A percentile compares a stretch with the other conserved stretches of the same genome.
Conservation (phyloP, 1,284 basidiomycete genomes). For the Ustilago lituana region DNA sequence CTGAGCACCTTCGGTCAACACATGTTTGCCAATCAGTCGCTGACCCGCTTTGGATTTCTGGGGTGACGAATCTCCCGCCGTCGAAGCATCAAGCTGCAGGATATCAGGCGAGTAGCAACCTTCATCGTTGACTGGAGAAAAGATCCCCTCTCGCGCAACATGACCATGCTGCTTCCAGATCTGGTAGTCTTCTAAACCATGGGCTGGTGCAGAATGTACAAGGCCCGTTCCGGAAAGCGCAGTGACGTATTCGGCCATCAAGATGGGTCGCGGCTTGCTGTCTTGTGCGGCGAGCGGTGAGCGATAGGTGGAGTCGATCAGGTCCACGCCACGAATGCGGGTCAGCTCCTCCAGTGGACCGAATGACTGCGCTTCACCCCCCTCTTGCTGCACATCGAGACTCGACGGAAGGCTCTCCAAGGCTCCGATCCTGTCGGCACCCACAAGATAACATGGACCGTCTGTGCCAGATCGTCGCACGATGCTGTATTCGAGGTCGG, state of each 20-base stretch:
- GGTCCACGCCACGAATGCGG: slow-evolving; percentile 54
- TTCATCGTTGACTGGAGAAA: slow-evolving; percentile 76
- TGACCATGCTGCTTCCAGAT: slow-evolving; percentile 53
- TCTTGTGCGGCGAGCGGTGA: slow-evolving; percentile 74
- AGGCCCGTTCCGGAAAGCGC: slow-evolving; percentile 91
- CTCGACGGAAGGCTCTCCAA: slow-evolving; percentile 20
- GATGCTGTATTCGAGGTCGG: slow-evolving; percentile 78
- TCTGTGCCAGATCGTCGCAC: slow-evolving; percentile 68
- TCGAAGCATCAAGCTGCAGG: slow-evolving; percentile 11
- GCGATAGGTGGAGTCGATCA: slow-evolving; percentile 76
- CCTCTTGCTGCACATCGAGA: not conserved
- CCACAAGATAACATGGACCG: slow-evolving; percentile 74
- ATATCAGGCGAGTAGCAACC: slow-evolving; percentile 75
- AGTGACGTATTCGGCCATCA: slow-evolving; percentile 78
- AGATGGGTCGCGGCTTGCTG: slow-evolving; percentile 67
- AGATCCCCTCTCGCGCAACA: slow-evolving; percentile 39
- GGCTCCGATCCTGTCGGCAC: slow-evolving; percentile 74
- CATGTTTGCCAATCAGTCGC: slow-evolving; percentile 76
- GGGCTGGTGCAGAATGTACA: slow-evolving; percentile 94
- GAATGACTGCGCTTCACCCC: slow-evolving; percentile 1
- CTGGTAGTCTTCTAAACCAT: slow-evolving; percentile 89
- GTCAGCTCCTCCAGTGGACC: slow-evolving; percentile 42
- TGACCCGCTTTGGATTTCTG: slow-evolving; percentile 66
- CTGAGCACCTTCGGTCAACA: slow-evolving; percentile 78
- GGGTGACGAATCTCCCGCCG: slow-evolving; percentile 69